Evolutionary conservation across 2,329 filamentous ascomycete genomes (phyloP), one percentile per base, ranked within the genome.

Genomic region (Nakataea oryzae): DNA sequence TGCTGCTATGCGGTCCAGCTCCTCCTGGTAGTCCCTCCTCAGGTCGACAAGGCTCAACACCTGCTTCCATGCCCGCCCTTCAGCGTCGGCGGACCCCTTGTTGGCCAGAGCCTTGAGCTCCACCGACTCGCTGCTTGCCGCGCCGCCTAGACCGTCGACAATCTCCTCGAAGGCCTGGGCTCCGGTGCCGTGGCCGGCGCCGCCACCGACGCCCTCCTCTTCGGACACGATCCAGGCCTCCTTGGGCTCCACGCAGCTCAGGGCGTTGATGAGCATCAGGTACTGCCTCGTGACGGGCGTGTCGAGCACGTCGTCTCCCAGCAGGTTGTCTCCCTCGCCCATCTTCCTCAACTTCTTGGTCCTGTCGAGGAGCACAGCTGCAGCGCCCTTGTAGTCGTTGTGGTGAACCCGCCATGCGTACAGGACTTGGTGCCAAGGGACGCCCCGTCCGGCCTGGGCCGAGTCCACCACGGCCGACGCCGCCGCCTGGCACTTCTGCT

Each of bases 391-490:
- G 79, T 92, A 96, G 75, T 97, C 90, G 69, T 86, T 86, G 67
- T 88, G 88, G 65, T 86, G 86, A 66, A 96, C 88, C 60, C 95
- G 86, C 85, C 93, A 97, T 3, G 93, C 87, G 73, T 97, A 96
- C 58, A 97, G 84, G 62, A 97, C 88, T 69, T 93, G 90, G 71
- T 95, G 90, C 71, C 93, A 96, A 3, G 91, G 89, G 0, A 86
- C 82, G 12, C 84, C 85, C 54, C 76, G 78, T 1, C 54, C 54
- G 28, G 61, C 13, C 85, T 78, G 47, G 87, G 85, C 62, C 84
- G 83, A 66, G 84, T 84, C 34, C 21, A 27, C 34, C 13, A 27
- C 41, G 26, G 54, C 54, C 24, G 34, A 50, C 47, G 27, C 55
- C 13, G 26, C 29, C 87, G 85, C 62, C 84, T 84, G 84, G 71